Evolutionary conservation across 495 filamentous ascomycete species (phyloP), one percentile per base, ranked within the genome.

Genomic region (Margaritispora aquatica): DNA sequence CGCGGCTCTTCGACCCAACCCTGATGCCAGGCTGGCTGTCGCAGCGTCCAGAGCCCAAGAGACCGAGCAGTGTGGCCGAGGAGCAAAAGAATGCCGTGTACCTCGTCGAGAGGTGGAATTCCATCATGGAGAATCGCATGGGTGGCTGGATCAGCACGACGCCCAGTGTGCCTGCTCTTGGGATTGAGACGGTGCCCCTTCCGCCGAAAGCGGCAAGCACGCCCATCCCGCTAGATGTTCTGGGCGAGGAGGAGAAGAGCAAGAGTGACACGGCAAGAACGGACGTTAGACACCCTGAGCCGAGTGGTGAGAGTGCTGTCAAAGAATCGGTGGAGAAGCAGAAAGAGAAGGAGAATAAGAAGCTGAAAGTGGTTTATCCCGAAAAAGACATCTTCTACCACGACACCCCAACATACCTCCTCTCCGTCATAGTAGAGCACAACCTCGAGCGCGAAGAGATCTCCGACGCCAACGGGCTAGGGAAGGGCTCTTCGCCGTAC

Each of bases 1-100:
- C 76, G 0, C 63, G 58, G n/a, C 61, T 75, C 3, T 73, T 80
- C 48, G 76, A 79, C 54, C 71, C 74, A 4, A 73, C 74, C 2
- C 54, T 80, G 15, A 64, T 71, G 0, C 75, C 77, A 0, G 75
- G 74, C 1, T 80, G 76, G 71, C 4, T 61, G 5, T 53, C 61
- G 4, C 61, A 57, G 2, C 51, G 65, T 17, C 61, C 62, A 8
- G 5, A 46, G 3, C 59, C 65, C 4, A 19, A 58, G n/a, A 26
- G 29, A 41, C 65, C 65, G n/a, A 60, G 51, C 56, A 64, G 53
- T 34, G 50, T 62, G 11, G 60, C 66, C 4, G 66, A 68, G 34
- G 53, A 63, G 17, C 60, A 63, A 11, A 68, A 63, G 36, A 65
- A 65, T 19, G 66, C 63, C 9, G 58, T 61, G 15, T 61, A 63